Base-by-base conservation (phyloP, 257 asterid genomes). In the Solanum okadae region DNA sequence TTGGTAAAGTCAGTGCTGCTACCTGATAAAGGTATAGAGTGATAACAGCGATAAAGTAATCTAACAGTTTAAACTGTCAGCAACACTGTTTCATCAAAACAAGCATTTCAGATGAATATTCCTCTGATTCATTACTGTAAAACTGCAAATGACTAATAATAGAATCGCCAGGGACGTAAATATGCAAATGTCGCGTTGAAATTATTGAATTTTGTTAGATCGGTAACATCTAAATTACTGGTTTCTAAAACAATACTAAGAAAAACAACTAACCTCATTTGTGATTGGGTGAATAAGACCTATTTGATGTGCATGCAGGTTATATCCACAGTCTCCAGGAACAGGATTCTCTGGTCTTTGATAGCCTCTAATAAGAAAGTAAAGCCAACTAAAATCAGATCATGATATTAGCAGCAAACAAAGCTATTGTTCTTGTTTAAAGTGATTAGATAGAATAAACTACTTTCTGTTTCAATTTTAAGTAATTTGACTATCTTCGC, bases 261-360 rank as follows among this genome's bases (percentile, higher is more conserved):
- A 49, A 27, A 72, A 49, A 31, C 86, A 82, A 82, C 92, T 44
- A 88, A 95, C 99, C 98, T 94, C 95, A 68, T 89, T 89, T 29
- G 93, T 89, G 35, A 89, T 92, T 31, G 99, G 99, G 91, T 96
- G 99, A 77, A 91, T 61, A 88, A 97, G 93, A 87, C 87, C 88
- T 67, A 94, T 76, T 61, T 73, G 94, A 90, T 97, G 99, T 20
- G 99, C 99, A 84, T 97, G 99, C 92, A 97, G 89, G 90, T 95
- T 94, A 91, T 97, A 97, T 87, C 99, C 99, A 86, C 97, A 96
- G 88, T 97, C 99, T 59, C 99, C 99, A 22, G 99, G 99, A 92
- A 97, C 98, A 59, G 99, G 98, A 87, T 93, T 95, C 87, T 86
- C 96, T 34, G 99, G 99, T 87, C 94, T 95, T 84, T 87, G 92